Evolutionary conservation across 75 land plant genomes (phyloP), one percentile per base, ranked within the genome.

Genomic region (Larix kaempferi): DNA sequence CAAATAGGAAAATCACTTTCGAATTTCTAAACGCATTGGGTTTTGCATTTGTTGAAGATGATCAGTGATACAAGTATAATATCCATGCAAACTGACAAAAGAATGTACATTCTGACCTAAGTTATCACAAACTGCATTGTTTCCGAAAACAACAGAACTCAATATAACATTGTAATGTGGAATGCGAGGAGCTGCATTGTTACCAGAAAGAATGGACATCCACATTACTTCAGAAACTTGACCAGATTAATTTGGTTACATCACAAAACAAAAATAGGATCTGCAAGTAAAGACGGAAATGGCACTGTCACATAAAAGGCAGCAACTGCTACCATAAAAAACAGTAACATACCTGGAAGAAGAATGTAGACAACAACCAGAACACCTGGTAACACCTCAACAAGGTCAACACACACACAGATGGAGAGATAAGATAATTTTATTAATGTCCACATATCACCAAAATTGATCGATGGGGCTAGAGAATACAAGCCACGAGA

Each of bases 11-110:
- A 35, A 41, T 35, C 44, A 17, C 21, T 26, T 66, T 37, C 2
- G 3, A 66, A 33, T 21, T 66, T 35, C 71, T 41, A 66, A 17
- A 66, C 17, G 23, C 11, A 60, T 23, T 1, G 11, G 35, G 19
- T 35, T 35, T 16, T 33, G 5, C 65, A 25, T 65, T 19, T 65
- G 44, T 41, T 39, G 4, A 66, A 35, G 44, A 5, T 5, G 19
- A 66, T 66, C 41, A 35, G 71, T 39, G 41, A 39, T 39, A 39
- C 44, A 33, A 17, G 17, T 35, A 66, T 2, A 66, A 4, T 41
- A 66, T 66, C 21, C 41, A 66, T 66, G 71, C 10, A 66, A 35
- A 37, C 71, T 27, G 35, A 26, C 66, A 63, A 63, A 63, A 63
- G 16, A 27, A 27, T 23, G 25, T 27, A 27, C 8, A 27, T 62